A percentile compares a stretch with the other conserved stretches of the same genome.
Conservation (phyloP, 75 land plant genomes). For the Selaginella tamariscina region DNA sequence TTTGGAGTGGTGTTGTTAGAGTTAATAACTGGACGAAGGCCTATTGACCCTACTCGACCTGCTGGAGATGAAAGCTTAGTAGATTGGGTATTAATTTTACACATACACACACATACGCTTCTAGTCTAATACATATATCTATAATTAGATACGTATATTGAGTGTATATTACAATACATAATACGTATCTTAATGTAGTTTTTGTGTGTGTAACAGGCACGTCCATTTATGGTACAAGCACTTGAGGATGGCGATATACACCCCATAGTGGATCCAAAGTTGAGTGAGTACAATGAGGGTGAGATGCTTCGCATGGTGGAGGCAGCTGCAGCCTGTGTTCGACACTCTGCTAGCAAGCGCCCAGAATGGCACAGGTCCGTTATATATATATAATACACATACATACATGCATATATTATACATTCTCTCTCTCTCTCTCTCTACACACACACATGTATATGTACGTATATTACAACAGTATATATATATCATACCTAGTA, state of each 20-base stretch:
- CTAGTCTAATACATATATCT: neutral
- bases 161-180: no score
- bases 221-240: slow-evolving; percentile 44
- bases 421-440: neutral
- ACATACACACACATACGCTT: neutral
- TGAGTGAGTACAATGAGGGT: slow-evolving; percentile 31
- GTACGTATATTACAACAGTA: no score
- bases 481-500: no score
- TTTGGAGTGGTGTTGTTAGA: slow-evolving; percentile 82
- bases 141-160: no score
- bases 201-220: slow-evolving; percentile 35
- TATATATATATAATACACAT: no score
- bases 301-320: slow-evolving; percentile 71
- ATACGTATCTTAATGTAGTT: no score
- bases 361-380: slow-evolving; percentile 87
- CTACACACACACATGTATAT: no score
- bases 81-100: slow-evolving; percentile 47
- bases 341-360: slow-evolving; percentile 68
- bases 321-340: slow-evolving; percentile 67
- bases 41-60: slow-evolving; percentile 38
- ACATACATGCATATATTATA: no score
- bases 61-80: slow-evolving; percentile 69
- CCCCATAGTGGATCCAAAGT: slow-evolving; percentile 42
- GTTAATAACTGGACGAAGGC: slow-evolving; percentile 60
- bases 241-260: slow-evolving; percentile 52